Percentiles rank a stretch among this genome's conserved stretches.
These are phyloP conservation scores for Lactarius quietus DNA, from an alignment of 768 basidiomycete genomes.

Conservation along the genomic window DNA sequence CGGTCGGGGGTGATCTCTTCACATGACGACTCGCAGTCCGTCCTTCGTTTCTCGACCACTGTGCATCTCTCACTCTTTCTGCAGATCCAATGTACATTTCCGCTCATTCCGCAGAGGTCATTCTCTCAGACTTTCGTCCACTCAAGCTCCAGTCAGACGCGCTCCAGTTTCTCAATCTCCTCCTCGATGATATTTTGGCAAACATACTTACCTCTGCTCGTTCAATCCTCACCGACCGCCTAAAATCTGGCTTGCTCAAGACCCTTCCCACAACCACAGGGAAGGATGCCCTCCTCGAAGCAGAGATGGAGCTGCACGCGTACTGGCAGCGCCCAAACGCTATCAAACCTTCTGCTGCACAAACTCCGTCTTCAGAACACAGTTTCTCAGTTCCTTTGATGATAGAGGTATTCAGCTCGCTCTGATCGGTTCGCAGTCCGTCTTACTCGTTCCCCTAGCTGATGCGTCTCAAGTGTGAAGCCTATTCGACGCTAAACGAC, in stretches of 20 bases:
- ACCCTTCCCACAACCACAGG: constrained; percentile 78
- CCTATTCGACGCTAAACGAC: constrained; percentile 82
- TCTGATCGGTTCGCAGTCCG: background rate
- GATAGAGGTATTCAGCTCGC: constrained; percentile 56
- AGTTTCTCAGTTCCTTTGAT: constrained; percentile 71
- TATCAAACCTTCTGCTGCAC: constrained; percentile 31
- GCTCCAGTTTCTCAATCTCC: constrained; percentile 72
- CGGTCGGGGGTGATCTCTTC: background rate
- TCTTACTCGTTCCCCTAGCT: constrained; percentile 44
- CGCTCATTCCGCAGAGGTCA: constrained; percentile 79
- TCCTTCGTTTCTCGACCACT: background rate
- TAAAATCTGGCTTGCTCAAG: constrained; percentile 67
- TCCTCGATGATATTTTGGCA: constrained; percentile 82
- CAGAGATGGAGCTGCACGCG: constrained; percentile 86
- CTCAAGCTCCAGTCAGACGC: constrained; percentile 78
- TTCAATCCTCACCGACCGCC: constrained; percentile 68
- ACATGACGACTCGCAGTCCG: background rate
- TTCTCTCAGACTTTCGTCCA: constrained; percentile 91
- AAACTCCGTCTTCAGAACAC: constrained; percentile 46
- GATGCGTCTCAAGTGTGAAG: constrained; percentile 81
- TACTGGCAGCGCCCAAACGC: constrained; percentile 75
- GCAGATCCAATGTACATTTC: constrained; percentile 75
- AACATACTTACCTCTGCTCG: constrained; percentile 62
- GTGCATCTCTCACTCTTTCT: background rate
- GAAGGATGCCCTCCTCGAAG: constrained; percentile 89